Evolutionary conservation across 768 basidiomycete genomes (phyloP).

Genomic region (Kondoa malvinella): DNA sequence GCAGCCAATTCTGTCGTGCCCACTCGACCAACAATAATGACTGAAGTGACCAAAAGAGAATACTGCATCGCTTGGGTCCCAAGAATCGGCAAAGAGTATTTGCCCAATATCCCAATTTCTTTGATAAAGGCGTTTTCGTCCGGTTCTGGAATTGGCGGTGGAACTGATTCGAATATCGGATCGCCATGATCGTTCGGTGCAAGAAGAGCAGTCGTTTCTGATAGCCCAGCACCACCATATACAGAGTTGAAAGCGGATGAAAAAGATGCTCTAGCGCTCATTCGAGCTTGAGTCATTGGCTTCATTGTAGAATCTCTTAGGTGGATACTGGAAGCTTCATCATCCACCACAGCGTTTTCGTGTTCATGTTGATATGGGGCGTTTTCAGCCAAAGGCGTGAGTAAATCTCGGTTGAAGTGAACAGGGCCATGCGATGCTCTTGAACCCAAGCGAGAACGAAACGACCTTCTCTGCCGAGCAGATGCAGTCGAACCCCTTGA

Average conservation of each 20-base stretch:
- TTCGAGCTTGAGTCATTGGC: not conserved
- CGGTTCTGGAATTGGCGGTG: not conserved
- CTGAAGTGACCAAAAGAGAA: not conserved
- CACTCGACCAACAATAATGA: not conserved
- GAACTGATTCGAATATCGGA: not conserved
- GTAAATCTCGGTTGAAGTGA: not conserved
- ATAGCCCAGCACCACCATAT: not conserved
- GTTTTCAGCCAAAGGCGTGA: not conserved
- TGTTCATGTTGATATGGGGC: not conserved
- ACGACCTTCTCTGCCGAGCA: not conserved
- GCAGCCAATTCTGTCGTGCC: slow-evolving; percentile 2
- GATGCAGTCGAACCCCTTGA: not conserved
- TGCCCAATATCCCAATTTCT: not conserved
- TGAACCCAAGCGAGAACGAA: not conserved
- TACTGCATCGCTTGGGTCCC: slow-evolving; percentile 1
- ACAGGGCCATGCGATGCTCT: not conserved
- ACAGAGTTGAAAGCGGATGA: slow-evolving; percentile 1
- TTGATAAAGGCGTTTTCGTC: not conserved
- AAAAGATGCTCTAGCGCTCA: not conserved
- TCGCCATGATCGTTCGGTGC: not conserved
- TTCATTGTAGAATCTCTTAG: not conserved
- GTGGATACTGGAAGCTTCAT: not conserved
- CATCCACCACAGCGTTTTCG: not conserved
- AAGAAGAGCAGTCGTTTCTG: not conserved
- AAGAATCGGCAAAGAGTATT: not conserved